These are phyloP conservation scores for Phytophthora meadii DNA, from an alignment of 352 stramenopile species.

Conservation along the genomic window DNA sequence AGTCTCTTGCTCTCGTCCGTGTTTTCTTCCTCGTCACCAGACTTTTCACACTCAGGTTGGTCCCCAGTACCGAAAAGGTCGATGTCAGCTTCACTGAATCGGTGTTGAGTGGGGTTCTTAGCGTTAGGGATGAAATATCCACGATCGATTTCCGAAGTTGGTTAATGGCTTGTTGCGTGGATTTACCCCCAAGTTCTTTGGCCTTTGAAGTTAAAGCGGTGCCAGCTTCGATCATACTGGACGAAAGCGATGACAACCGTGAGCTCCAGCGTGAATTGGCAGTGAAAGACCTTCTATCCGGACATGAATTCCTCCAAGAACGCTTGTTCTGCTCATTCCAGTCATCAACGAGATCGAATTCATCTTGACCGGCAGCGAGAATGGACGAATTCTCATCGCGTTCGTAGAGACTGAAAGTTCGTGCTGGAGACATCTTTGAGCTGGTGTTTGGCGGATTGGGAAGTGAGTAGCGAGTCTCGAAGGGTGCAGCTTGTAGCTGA, in stretches of 20 bases:
- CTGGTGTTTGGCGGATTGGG: slow-evolving; percentile 12
- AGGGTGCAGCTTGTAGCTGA: background rate
- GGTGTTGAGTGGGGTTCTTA: slow-evolving; percentile 7
- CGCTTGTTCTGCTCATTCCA: slow-evolving; percentile 18
- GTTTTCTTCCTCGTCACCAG: slow-evolving; percentile 8
- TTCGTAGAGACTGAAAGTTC: slow-evolving; percentile 12
- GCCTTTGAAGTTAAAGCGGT: slow-evolving; percentile 20
- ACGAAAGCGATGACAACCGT: slow-evolving; percentile 31
- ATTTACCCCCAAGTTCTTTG: slow-evolving; percentile 28
- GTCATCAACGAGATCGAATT: slow-evolving; percentile 25
- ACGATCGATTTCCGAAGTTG: slow-evolving; percentile 31
- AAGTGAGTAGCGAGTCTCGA: slow-evolving; percentile 15
- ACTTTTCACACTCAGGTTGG: slow-evolving; percentile 17
- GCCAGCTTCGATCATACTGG: slow-evolving; percentile 16
- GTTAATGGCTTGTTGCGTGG: slow-evolving; percentile 23
- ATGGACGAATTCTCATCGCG: slow-evolving; percentile 31
- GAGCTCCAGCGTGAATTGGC: slow-evolving; percentile 16
- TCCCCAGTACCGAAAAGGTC: slow-evolving; percentile 3
- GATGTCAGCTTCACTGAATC: slow-evolving; percentile 27
- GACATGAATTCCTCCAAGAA: slow-evolving; percentile 30
- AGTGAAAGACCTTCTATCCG: slow-evolving; percentile 11
- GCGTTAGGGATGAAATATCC: slow-evolving; percentile 17
- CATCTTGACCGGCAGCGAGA: slow-evolving; percentile 22
- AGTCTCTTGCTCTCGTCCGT: slow-evolving; percentile 7
- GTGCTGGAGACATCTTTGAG: slow-evolving; percentile 19